phyloP scores from a whole-genome alignment of 1,284 basidiomycete genomes.

The Golubevia sp. region DNA sequence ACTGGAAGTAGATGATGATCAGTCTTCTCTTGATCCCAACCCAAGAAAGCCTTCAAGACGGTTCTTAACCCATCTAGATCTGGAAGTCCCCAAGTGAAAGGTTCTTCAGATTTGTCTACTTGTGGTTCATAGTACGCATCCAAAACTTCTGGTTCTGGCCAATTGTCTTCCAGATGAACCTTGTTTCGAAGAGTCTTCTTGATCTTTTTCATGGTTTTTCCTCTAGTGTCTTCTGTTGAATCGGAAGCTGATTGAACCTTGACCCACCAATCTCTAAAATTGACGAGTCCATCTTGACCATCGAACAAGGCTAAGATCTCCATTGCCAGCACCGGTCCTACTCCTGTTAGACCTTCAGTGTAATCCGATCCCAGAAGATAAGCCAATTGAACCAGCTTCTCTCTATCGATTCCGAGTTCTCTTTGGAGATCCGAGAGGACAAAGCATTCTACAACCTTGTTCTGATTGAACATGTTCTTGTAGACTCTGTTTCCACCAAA shows the following conservation, averaged over 20 bases:
- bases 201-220: conserved; percentile 47
- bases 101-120: conserved; percentile 87
- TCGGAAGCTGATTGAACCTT: conserved; percentile 92
- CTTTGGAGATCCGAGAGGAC: conserved; percentile 80
- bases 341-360: conserved; percentile 89
- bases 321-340: conserved; percentile 95
- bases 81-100: conserved; percentile 95
- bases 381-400: conserved; percentile 83
- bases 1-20: conserved; percentile 58
- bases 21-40: conserved; percentile 46
- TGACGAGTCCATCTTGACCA: conserved; percentile 71
- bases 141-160: conserved; percentile 89
- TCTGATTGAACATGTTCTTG: conserved; percentile 99
- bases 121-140: conserved; percentile 85
- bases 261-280: conserved; percentile 93
- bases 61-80: conserved; percentile 76
- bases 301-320: conserved; percentile 65
- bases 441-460: conserved; percentile 97
- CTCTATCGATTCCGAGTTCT: conserved; percentile 85
- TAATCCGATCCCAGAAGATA: conserved; percentile 97
- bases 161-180: conserved; percentile 76
- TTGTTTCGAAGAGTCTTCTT: conserved; percentile 63
- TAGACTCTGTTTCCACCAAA: conserved; percentile 92
- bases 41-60: conserved; percentile 48
- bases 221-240: conserved; percentile 69